Evolutionary conservation across 805 yeast species (phyloP), one percentile per base, ranked within the genome.

Genomic region (Teunomyces kruisii): DNA sequence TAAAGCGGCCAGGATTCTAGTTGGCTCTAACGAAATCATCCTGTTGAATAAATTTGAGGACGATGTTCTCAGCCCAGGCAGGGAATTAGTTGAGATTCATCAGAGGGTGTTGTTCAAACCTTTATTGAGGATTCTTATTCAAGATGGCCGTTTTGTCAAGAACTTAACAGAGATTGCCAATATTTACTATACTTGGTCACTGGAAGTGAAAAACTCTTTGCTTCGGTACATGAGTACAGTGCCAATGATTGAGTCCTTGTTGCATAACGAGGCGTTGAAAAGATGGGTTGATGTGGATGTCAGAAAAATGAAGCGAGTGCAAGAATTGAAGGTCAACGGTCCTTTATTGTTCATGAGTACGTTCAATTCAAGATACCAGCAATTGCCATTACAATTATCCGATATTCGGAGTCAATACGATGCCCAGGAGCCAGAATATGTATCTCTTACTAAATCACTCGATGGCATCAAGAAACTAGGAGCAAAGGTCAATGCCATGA

Each of bases 101-200:
- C 70, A 75, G 40, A 72, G 70, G 36, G 65, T 66, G 22, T 63
- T 88, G 2, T 67, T 84, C 40, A 76, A 75, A 10, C 88, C 88
- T 0, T 66, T 88, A 24, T 66, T 83, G 27, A 65, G 68, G 45
- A 76, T 84, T 36, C 68, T 87, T 36, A 67, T 76, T 17, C 65
- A 78, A 3, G 83, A 83, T 45, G 91, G 92, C 0, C 85, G 83
- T 41, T 83, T 80, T 46, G 77, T 88, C 10, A 75, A 73, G 29
- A 80, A 80, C 7, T 39, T 72, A 22, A 49, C 43, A 1, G 69
- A 60, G 8, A 74, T 87, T 12, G 86, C 86, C 3, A 81, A 80
- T 39, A 72, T 86, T 9, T 79, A 86, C 50, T 61, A 73, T 26
- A 74, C 75, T 14, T 88, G 96, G 96, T 72, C 83, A 1, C 66